Conservation (phyloP, 73 alveolate genomes). For the Paramecium bursaria region DNA sequence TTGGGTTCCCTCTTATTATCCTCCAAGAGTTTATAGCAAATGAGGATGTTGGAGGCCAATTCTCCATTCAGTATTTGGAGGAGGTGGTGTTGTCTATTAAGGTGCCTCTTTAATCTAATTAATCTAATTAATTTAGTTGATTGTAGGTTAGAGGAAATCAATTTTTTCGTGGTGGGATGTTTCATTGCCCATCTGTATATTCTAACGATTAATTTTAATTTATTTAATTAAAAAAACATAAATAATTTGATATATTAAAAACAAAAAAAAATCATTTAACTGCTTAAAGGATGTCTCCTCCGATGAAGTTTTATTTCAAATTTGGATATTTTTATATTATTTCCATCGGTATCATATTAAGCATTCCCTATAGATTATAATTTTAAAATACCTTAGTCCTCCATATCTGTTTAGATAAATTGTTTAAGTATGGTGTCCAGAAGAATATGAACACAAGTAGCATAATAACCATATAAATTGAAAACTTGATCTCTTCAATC, state of each 20-base stretch:
- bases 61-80: conserved; percentile 29
- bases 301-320: conserved; percentile 50
- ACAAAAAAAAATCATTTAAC: conserved; percentile 71
- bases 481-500: conserved; percentile 48
- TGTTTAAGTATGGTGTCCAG: conserved; percentile 68
- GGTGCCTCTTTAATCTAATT: not conserved
- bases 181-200: conserved; percentile 65
- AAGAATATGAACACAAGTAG: conserved; percentile 53
- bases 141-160: conserved; percentile 40
- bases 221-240: too few species aligned
- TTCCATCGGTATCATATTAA: conserved; percentile 73
- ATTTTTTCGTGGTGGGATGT: conserved; percentile 34
- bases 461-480: conserved; percentile 54
- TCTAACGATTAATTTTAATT: too few species aligned
- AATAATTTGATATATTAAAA: too few species aligned
- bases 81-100: too few species aligned
- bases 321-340: conserved; percentile 50
- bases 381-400: conserved; percentile 45
- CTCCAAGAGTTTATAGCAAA: conserved; percentile 36
- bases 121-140: not conserved
- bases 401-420: conserved; percentile 59
- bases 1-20: conserved; percentile 42
- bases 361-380: conserved; percentile 49
- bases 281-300: conserved; percentile 69
- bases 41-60: conserved; percentile 60